A percentile compares a stretch with the other conserved stretches of the same genome.
phyloP scores from a whole-genome alignment of 2,329 filamentous ascomycete species.

The Didymellaceae sp. region DNA sequence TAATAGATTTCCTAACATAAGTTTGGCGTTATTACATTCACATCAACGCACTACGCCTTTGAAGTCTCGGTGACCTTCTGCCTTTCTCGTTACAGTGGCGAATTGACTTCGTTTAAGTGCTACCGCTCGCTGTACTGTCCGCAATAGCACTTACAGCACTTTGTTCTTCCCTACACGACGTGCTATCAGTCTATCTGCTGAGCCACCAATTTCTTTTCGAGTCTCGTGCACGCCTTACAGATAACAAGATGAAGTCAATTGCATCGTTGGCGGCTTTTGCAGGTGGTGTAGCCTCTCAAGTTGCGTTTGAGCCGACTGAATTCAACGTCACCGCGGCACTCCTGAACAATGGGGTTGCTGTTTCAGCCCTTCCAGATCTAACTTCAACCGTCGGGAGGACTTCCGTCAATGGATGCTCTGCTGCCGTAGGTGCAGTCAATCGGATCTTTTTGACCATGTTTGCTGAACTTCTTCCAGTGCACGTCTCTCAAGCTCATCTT shows the following conservation, averaged over 20 bases:
- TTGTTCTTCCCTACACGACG: too few species aligned
- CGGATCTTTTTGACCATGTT: neutral
- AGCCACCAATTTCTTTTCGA: too few species aligned
- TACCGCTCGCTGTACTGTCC: too few species aligned
- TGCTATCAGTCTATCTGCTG: neutral
- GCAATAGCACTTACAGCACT: too few species aligned
- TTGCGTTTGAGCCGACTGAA: slow-evolving; percentile 19
- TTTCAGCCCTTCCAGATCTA: slow-evolving; percentile 22
- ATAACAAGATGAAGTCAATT: slow-evolving; percentile 1
- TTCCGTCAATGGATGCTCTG: slow-evolving; percentile 16
- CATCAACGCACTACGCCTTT: too few species aligned
- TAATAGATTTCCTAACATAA: too few species aligned
- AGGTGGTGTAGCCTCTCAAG: neutral
- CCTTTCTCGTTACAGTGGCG: too few species aligned
- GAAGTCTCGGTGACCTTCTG: too few species aligned
- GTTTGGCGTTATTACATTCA: too few species aligned
- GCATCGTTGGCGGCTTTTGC: neutral
- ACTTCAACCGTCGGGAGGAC: slow-evolving; percentile 2
- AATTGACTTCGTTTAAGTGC: too few species aligned
- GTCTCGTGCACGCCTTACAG: too few species aligned
- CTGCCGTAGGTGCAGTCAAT: slow-evolving; percentile 24
- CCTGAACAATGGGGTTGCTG: slow-evolving; percentile 24
- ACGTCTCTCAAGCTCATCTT: slow-evolving; percentile 26
- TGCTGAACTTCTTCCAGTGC: slow-evolving; percentile 25
- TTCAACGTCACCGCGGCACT: slow-evolving; percentile 33